phyloP scores from a whole-genome alignment of 2,329 filamentous ascomycete genomes.

The Venturia carpophila region DNA sequence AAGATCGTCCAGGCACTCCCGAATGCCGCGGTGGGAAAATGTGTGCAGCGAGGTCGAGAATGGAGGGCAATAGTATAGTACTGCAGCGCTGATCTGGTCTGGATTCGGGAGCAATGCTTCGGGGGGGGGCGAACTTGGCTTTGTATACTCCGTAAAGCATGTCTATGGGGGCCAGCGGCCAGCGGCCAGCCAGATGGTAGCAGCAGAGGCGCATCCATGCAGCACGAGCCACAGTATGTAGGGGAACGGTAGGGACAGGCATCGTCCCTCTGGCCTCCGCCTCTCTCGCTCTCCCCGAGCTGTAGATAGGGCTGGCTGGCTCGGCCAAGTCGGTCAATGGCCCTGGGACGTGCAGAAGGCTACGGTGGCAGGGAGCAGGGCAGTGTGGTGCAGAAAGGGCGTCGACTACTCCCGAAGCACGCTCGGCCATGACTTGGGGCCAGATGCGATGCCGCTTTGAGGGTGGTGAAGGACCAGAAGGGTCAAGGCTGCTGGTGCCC shows the following conservation, averaged over 20 bases:
- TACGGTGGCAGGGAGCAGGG: neutral
- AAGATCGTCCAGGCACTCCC: slow-evolving; percentile 13
- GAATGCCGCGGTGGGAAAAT: neutral
- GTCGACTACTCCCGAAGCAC: slow-evolving; percentile 10
- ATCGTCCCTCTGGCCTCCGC: slow-evolving; percentile 7
- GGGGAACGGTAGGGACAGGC: neutral
- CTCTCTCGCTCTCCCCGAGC: slow-evolving; percentile 14
- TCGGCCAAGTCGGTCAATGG: slow-evolving; percentile 12
- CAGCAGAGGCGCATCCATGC: slow-evolving; percentile 8
- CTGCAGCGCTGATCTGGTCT: slow-evolving; percentile 8
- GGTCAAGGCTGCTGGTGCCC: neutral
- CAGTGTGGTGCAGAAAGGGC: neutral
- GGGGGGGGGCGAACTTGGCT: slow-evolving; percentile 13
- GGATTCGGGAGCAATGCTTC: neutral
- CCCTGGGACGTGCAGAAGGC: neutral
- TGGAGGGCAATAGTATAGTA: neutral
- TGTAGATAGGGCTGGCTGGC: slow-evolving; percentile 11
- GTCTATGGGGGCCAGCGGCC: no score
- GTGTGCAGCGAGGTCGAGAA: neutral
- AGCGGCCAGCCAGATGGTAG: slow-evolving; percentile 2
- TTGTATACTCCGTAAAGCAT: slow-evolving; percentile 7
- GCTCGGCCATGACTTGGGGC: neutral
- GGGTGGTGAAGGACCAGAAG: neutral
- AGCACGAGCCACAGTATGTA: slow-evolving; percentile 13
- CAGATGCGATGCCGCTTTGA: slow-evolving; percentile 1